These are phyloP conservation scores for Graphium sp. DNA, from an alignment of 2,329 filamentous ascomycete species.

Conservation along the genomic window DNA sequence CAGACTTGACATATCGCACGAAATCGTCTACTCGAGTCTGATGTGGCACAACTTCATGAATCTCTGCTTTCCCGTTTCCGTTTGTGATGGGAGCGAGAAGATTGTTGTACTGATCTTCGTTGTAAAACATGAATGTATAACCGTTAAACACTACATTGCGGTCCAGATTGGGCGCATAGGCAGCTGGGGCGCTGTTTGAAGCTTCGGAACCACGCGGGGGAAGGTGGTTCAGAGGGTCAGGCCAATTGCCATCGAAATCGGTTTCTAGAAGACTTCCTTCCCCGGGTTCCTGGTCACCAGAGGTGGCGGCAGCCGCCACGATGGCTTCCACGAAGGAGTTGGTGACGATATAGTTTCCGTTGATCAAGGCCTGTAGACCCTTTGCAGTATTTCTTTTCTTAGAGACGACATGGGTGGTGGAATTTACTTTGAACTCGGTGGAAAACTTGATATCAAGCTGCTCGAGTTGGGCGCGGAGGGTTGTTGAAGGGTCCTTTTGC, in stretches of 20 bases:
- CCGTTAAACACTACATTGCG: slow-evolving; percentile 65
- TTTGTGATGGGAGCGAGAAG: slow-evolving; percentile 59
- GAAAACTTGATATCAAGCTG: slow-evolving; percentile 79
- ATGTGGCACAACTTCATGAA: slow-evolving; percentile 41
- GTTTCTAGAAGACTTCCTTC: slow-evolving; percentile 46
- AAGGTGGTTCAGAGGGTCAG: slow-evolving; percentile 52
- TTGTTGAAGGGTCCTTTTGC: slow-evolving; percentile 45
- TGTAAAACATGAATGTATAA: slow-evolving; percentile 80
- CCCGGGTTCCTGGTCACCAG: slow-evolving; percentile 26
- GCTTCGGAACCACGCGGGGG: slow-evolving; percentile 65
- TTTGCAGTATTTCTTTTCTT: slow-evolving; percentile 83
- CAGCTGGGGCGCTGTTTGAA: slow-evolving; percentile 45
- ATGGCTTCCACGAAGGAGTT: slow-evolving; percentile 60
- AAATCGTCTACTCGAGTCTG: slow-evolving; percentile 60
- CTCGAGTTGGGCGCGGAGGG: slow-evolving; percentile 51
- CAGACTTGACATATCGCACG: slow-evolving; percentile 56
- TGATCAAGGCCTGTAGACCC: slow-evolving; percentile 72
- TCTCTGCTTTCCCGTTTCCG: slow-evolving; percentile 67
- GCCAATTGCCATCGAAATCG: slow-evolving; percentile 70
- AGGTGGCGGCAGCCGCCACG: slow-evolving; percentile 35
- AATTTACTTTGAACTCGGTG: slow-evolving; percentile 48
- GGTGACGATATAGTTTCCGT: slow-evolving; percentile 62
- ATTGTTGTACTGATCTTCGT: slow-evolving; percentile 56
- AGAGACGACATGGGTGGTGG: slow-evolving; percentile 77
- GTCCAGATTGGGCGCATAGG: slow-evolving; percentile 51